A percentile compares a stretch with the other conserved stretches of the same genome.
Conservation (phyloP, 441 rosid species). For the Sinapis alba region DNA sequence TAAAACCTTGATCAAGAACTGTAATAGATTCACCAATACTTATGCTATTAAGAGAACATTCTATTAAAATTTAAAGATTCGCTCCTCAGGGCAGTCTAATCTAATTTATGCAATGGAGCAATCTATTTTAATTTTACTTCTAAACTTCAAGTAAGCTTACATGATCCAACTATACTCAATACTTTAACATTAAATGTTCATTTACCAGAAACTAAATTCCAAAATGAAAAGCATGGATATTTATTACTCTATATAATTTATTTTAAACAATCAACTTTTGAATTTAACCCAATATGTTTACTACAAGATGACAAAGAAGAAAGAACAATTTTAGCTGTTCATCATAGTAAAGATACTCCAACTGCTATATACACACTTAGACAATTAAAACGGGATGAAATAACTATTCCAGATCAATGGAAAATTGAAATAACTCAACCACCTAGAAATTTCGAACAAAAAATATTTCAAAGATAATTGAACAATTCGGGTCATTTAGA, state of each 20-base stretch:
- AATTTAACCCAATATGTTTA: neutral
- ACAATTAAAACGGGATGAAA: neutral
- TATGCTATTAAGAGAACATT: neutral
- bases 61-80: neutral
- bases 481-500: neutral
- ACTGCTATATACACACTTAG: neutral
- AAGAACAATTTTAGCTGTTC: neutral
- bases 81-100: neutral
- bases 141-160: neutral
- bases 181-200: neutral
- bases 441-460: neutral
- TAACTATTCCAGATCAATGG: neutral
- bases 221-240: neutral
- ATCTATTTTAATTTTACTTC: neutral
- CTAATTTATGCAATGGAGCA: neutral
- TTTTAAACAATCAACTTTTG: neutral
- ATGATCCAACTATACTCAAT: neutral
- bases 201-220: neutral
- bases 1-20: too few species aligned
- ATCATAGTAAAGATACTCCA: neutral
- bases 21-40: too few species aligned
- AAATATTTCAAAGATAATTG: neutral
- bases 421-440: neutral
- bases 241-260: neutral
- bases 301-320: neutral